Conservation (phyloP, 257 asterid genomes). For the Fraxinus quadrangulata region DNA sequence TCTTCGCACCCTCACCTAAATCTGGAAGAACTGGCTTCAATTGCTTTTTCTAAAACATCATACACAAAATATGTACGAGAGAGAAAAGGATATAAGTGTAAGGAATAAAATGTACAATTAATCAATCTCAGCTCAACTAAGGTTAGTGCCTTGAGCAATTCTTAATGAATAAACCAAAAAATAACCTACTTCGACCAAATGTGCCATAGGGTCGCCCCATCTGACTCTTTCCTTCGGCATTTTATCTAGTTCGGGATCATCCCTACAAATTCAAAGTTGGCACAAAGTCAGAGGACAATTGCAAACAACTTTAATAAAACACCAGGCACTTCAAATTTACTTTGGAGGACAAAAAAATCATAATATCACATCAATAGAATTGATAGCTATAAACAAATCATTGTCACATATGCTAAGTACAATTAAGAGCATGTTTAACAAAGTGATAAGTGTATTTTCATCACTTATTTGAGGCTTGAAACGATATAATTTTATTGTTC, state of each 20-base stretch:
- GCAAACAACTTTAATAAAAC: neutral
- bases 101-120: neutral
- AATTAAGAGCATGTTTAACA: too few species aligned
- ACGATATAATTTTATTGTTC: too few species aligned
- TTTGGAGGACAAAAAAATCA: neutral
- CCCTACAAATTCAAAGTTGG: slow-evolving; percentile 45
- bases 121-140: neutral
- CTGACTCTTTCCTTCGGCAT: slow-evolving; percentile 83
- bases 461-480: too few species aligned
- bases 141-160: neutral
- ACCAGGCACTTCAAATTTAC: neutral
- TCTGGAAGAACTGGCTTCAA: slow-evolving; percentile 53
- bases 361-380: neutral
- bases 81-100: neutral
- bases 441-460: too few species aligned
- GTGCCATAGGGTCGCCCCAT: slow-evolving; percentile 99
- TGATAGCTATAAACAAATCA: too few species aligned
- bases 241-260: slow-evolving; percentile 86
- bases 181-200: slow-evolving; percentile 64
- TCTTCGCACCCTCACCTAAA: slow-evolving; percentile 68
- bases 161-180: neutral
- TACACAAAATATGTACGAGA: neutral
- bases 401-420: too few species aligned
- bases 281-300: neutral
- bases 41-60: slow-evolving; percentile 56